Conservation (phyloP, 352 stramenopile genomes). For the Phytophthora boehmeriae region DNA sequence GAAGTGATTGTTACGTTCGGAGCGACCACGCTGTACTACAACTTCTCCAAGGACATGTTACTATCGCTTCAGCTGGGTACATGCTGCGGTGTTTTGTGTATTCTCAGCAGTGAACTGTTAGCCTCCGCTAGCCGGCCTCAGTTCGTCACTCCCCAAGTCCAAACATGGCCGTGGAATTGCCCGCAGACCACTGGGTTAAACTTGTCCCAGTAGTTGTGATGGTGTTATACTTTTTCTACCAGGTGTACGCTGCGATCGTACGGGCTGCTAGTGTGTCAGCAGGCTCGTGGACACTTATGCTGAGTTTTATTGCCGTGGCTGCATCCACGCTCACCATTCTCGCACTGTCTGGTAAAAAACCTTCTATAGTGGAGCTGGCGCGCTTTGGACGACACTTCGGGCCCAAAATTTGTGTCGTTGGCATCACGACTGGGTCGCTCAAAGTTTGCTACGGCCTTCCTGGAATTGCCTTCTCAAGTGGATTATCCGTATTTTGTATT, state of each 20-base stretch:
- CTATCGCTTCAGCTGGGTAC: slow-evolving; percentile 78
- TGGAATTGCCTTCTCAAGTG: slow-evolving; percentile 59
- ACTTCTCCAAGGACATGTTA: slow-evolving; percentile 59
- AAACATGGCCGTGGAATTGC: slow-evolving; percentile 49
- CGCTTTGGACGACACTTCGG: slow-evolving; percentile 35
- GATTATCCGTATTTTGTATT: slow-evolving; percentile 71
- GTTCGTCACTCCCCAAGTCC: slow-evolving; percentile 28
- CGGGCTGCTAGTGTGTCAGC: slow-evolving; percentile 49
- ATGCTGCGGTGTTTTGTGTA: slow-evolving; percentile 58
- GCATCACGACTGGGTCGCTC: slow-evolving; percentile 52
- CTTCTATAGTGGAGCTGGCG: slow-evolving; percentile 43
- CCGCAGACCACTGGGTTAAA: slow-evolving; percentile 81
- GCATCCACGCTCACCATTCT: slow-evolving; percentile 54
- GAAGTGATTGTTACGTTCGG: slow-evolving; percentile 65
- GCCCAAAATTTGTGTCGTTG: slow-evolving; percentile 45
- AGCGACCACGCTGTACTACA: slow-evolving; percentile 64
- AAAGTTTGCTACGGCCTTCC: slow-evolving; percentile 47
- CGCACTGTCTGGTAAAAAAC: slow-evolving; percentile 48
- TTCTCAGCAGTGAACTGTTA: slow-evolving; percentile 61
- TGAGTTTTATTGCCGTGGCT: slow-evolving; percentile 49
- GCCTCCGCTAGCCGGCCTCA: slow-evolving; percentile 25
- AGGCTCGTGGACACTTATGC: slow-evolving; percentile 43
- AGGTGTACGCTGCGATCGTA: slow-evolving; percentile 56
- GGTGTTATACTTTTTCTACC: slow-evolving; percentile 64
- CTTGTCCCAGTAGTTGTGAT: slow-evolving; percentile 66